phyloP scores from a whole-genome alignment of 805 yeast genomes.

The Hanseniaspora thailandica region DNA sequence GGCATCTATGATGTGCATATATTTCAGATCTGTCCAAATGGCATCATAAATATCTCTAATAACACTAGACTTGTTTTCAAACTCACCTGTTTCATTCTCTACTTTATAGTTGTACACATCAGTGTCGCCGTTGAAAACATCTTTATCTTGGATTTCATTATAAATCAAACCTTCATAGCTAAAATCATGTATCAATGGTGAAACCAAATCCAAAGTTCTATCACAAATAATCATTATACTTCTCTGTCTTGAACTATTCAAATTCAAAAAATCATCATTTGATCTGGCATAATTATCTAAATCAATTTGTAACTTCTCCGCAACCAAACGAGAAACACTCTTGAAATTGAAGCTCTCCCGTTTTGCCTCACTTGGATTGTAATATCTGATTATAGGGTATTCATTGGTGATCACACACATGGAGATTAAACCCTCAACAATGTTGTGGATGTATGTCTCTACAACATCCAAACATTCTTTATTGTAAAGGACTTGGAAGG shows the following conservation, averaged over 20 bases:
- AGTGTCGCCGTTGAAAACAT: constrained; percentile 33
- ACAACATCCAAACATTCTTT: constrained; percentile 51
- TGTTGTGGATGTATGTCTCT: constrained; percentile 41
- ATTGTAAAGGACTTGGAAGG: constrained; percentile 66
- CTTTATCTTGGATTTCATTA: constrained; percentile 40
- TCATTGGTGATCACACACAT: constrained; percentile 73
- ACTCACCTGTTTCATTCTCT: constrained; percentile 41
- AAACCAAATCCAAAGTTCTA: constrained; percentile 68
- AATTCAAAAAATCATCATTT: constrained; percentile 52
- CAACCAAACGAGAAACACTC: constrained; percentile 55
- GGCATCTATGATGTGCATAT: constrained; percentile 63
- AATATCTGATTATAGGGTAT: constrained; percentile 74
- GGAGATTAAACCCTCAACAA: constrained; percentile 57
- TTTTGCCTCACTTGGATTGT: constrained; percentile 38
- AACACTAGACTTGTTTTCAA: constrained; percentile 36
- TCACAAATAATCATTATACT: constrained; percentile 69
- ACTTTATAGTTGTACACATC: constrained; percentile 42
- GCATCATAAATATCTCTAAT: constrained; percentile 47
- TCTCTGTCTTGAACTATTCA: constrained; percentile 48
- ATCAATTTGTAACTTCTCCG: constrained; percentile 55
- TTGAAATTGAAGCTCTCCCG: constrained; percentile 43
- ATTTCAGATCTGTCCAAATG: constrained; percentile 62
- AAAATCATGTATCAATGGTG: constrained; percentile 82
- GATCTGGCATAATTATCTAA: constrained; percentile 65
- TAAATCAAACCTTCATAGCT: constrained; percentile 85